These are phyloP conservation scores for Coemansia guatemalensis DNA, from an alignment of 192 early-diverging fungal genomes.

Conservation along the genomic window DNA sequence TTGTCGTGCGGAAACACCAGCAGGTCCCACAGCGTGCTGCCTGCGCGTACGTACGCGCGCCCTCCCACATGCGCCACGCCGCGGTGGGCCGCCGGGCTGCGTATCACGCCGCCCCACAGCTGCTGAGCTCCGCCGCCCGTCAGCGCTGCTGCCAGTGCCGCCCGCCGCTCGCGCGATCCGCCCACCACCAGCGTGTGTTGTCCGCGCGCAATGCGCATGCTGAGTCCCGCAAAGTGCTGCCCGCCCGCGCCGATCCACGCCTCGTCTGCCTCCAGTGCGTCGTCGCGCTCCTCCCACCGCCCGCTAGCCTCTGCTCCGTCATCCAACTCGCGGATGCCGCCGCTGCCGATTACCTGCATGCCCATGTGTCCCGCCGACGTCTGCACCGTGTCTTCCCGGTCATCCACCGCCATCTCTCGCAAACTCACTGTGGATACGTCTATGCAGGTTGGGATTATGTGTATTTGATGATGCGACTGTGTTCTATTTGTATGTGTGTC, in stretches of 20 bases:
- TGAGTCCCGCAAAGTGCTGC: conserved; percentile 21
- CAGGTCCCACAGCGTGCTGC: conserved; percentile 50
- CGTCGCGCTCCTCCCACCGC: conserved; percentile 11
- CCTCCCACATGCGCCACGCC: conserved; percentile 12
- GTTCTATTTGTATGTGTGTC: not conserved
- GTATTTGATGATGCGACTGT: not conserved
- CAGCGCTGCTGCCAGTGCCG: conserved; percentile 20
- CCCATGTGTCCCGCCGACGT: not conserved
- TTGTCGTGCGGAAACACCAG: conserved; percentile 51
- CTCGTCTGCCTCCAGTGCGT: conserved; percentile 8
- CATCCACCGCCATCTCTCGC: not conserved
- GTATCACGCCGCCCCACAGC: conserved; percentile 11
- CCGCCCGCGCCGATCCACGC: conserved; percentile 7
- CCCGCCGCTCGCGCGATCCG: conserved; percentile 14
- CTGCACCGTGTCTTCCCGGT: not conserved
- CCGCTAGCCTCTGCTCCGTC: not conserved
- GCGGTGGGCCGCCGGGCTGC: conserved; percentile 16
- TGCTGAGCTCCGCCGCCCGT: conserved; percentile 4
- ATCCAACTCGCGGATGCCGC: not conserved
- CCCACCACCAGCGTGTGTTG: conserved; percentile 42
- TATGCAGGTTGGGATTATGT: not conserved
- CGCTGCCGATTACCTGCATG: conserved; percentile 10
- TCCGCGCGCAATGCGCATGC: conserved; percentile 25
- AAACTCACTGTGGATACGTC: not conserved
- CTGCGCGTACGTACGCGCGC: conserved; percentile 24